A percentile compares a stretch with the other conserved stretches of the same genome.
Conservation (phyloP, 257 asterid genomes). For the Ilex aquifolium region DNA sequence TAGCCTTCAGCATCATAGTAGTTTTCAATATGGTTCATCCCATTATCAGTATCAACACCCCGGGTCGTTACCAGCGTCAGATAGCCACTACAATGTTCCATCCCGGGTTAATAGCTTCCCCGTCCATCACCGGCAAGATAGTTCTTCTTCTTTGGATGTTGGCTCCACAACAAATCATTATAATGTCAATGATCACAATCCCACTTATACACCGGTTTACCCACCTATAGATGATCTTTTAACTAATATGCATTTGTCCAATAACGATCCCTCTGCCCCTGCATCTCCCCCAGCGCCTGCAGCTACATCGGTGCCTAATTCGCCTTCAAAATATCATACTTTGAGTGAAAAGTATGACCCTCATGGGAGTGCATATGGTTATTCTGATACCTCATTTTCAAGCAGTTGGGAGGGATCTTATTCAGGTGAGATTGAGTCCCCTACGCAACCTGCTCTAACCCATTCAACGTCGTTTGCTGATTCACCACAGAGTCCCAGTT, state of each 20-base stretch:
- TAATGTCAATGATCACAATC: conserved; percentile 23
- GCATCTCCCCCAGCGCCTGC: conserved; percentile 54
- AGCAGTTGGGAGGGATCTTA: conserved; percentile 39
- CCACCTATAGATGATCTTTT: conserved; percentile 68
- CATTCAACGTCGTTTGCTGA: conserved; percentile 18
- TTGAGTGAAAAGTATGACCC: conserved; percentile 27
- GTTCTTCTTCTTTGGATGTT: conserved; percentile 25
- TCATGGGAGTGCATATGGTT: conserved; percentile 34
- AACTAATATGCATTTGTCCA: conserved; percentile 48
- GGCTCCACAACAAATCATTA: conserved; percentile 27
- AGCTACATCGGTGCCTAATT: conserved; percentile 14
- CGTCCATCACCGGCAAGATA: conserved; percentile 34
- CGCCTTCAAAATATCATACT: conserved; percentile 44
- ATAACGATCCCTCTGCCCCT: conserved; percentile 34
- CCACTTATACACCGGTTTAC: conserved; percentile 41
- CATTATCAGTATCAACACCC: conserved; percentile 40
- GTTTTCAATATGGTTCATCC: conserved; percentile 41
- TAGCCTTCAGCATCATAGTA: conserved; percentile 29
- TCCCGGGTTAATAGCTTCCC: conserved; percentile 26
- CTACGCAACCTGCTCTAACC: conserved; percentile 18
- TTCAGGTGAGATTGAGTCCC: conserved; percentile 17
- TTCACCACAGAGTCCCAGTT: conserved; percentile 22
- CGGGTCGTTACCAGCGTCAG: conserved; percentile 36
- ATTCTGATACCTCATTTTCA: conserved; percentile 55
- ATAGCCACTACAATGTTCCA: conserved; percentile 32